These are phyloP conservation scores for Coemansia sp. DNA, from an alignment of 192 early-diverging fungal genomes.

Conservation along the genomic window DNA sequence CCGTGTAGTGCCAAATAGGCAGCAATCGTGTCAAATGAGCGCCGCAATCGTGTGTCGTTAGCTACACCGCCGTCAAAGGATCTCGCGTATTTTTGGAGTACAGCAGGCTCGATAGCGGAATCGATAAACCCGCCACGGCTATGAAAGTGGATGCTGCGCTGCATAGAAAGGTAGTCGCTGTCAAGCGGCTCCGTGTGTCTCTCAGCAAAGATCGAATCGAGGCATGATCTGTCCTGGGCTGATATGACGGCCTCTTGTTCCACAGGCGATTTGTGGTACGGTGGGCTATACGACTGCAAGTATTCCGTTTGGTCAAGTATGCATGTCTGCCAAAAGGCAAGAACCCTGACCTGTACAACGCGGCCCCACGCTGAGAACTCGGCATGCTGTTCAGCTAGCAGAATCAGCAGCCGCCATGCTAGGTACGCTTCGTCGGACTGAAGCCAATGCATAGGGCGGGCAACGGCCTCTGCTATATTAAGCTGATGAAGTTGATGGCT, in stretches of 20 bases:
- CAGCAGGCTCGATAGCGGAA: constrained; percentile 6
- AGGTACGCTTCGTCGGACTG: constrained; percentile 38
- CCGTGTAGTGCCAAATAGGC: constrained; percentile 10
- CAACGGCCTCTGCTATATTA: constrained; percentile 4
- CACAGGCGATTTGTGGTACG: neutral
- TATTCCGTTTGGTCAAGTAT: constrained; percentile 14
- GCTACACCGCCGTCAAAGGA: constrained; percentile 10
- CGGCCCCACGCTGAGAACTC: constrained; percentile 13
- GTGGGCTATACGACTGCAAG: constrained; percentile 6
- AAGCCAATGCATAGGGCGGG: constrained; percentile 20
- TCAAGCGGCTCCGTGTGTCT: neutral
- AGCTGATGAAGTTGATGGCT: constrained; percentile 11
- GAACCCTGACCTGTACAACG: constrained; percentile 6
- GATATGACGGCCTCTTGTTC: neutral
- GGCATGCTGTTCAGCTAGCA: constrained; percentile 11
- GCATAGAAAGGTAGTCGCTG: constrained; percentile 1
- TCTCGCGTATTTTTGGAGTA: neutral
- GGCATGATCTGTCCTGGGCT: neutral
- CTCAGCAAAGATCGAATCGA: constrained; percentile 3
- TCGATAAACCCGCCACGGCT: neutral
- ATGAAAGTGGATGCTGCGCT: neutral
- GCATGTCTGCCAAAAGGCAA: constrained; percentile 9
- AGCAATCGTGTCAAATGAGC: constrained; percentile 22
- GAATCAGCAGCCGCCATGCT: constrained; percentile 27
- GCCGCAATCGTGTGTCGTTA: constrained; percentile 33